Evolutionary conservation across 192 early-diverging fungal genomes (phyloP), one percentile per base, ranked within the genome.

Genomic region (Phycomyces nitens): DNA sequence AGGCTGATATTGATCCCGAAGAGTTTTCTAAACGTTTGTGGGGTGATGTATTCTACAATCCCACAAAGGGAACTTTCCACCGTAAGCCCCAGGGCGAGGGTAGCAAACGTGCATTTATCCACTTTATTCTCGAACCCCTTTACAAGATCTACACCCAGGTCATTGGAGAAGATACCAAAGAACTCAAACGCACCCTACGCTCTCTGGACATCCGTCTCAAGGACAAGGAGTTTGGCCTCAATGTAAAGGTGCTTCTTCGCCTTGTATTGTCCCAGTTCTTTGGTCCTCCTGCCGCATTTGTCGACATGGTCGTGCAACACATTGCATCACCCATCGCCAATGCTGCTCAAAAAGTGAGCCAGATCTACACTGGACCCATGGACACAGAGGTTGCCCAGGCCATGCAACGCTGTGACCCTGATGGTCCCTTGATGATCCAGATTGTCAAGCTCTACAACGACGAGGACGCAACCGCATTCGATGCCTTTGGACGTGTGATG

Each of bases 21-120:
- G 91, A 89, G 16, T 92, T 99, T 62, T 90, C 94, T 2, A 82
- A 86, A 75, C 92, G 96, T 12, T 79, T 99, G 16, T 99, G 97
- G 97, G 97, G 97, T 38, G 94, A 99, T 71, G 84, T 99, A 29
- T 96, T 88, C 77, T 96, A 89, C 73, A 86, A 96, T 68, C 65
- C 83, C 0, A 80, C 84, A n/a, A 86, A 82, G 14, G 82, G 93
- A 23, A 87, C 84, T 3, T 99, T 99, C 73, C 79, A 85, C 43
- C 88, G 91, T 34, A 89, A 86, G 72, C 75, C 89, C 21, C 44
- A 80, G 14, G 80, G 76, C 43, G 67, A 62, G 15, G 77, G 81
- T 39, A 79, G 80, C 42, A 78, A 84, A 67, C 88, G 97, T 15
- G 86, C 93, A 14, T 99, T 99, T 80, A 90, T 95, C 21, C 93